These are phyloP conservation scores for Verticillium alfalfae DNA, from an alignment of 2,329 filamentous ascomycete genomes.

Conservation along the genomic window DNA sequence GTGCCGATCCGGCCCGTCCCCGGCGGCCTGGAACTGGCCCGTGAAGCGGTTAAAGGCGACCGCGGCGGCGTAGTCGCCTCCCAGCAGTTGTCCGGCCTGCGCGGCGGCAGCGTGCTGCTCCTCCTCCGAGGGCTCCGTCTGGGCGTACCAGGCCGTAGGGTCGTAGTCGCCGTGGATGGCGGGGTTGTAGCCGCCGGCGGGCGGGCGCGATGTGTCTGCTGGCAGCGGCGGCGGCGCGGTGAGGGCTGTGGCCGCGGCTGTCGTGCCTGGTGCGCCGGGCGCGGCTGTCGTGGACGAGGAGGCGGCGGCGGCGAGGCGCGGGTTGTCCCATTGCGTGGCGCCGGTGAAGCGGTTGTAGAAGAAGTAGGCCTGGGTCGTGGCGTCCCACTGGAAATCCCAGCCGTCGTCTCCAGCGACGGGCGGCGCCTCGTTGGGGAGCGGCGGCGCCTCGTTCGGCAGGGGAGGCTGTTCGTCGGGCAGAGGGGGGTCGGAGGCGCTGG, in stretches of 20 bases:
- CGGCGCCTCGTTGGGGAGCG: constrained; percentile 34
- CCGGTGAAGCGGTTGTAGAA: constrained; percentile 80
- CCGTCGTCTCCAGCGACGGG: constrained; percentile 61
- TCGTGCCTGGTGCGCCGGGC: constrained; percentile 16
- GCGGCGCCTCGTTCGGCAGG: constrained; percentile 29
- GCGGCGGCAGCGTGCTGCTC: constrained; percentile 21
- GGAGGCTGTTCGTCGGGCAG: constrained; percentile 31
- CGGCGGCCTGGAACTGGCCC: constrained; percentile 69
- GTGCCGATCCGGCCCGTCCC: constrained; percentile 67
- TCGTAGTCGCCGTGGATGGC: constrained; percentile 96
- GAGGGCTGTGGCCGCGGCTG: constrained; percentile 12
- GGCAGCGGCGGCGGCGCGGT: constrained; percentile 24
- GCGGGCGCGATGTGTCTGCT: constrained; percentile 25
- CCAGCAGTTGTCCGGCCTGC: constrained; percentile 18
- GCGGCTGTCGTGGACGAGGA: constrained; percentile 12
- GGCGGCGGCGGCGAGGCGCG: constrained; percentile 50
- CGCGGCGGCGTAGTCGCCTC: constrained; percentile 55
- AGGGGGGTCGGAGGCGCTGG: constrained; percentile 19
- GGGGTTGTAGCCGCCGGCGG: constrained; percentile 82
- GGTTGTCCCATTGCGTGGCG: constrained; percentile 79
- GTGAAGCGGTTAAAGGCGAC: constrained; percentile 90
- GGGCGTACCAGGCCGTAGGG: constrained; percentile 89
- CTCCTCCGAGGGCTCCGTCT: constrained; percentile 36
- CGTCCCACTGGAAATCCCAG: constrained; percentile 79
- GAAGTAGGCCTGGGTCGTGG: constrained; percentile 63